Conservation (phyloP, 78 protist species). For the Diacronema lutheri region DNA sequence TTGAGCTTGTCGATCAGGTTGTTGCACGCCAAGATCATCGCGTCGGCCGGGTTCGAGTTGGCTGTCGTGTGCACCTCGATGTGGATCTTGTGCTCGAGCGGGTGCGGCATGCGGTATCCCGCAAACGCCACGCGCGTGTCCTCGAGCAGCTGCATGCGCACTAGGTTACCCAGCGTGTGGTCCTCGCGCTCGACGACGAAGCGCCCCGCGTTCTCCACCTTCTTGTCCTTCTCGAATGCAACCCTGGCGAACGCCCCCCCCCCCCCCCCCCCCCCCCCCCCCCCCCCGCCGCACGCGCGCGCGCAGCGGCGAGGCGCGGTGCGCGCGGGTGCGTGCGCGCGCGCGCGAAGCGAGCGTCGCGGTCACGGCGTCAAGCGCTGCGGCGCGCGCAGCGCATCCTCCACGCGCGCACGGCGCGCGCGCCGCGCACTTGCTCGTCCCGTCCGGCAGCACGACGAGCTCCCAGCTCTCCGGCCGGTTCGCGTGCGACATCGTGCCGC, state of each 20-base stretch:
- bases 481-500: background rate
- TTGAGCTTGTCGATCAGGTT: too few species aligned
- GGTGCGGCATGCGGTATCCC: conserved; percentile 79
- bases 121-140: conserved; percentile 61
- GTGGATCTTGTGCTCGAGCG: conserved; percentile 60
- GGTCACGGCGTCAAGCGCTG: too few species aligned
- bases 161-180: conserved; percentile 75
- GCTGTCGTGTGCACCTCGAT: conserved; percentile 45
- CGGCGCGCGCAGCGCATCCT: too few species aligned
- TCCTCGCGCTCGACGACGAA: conserved; percentile 69
- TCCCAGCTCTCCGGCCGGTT: background rate
- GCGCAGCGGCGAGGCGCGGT: too few species aligned
- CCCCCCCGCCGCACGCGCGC: too few species aligned
- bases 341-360: background rate
- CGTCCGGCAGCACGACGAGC: background rate
- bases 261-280: background rate
- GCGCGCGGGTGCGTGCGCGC: background rate
- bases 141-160: conserved; percentile 74
- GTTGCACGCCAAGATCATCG: too few species aligned
- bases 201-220: conserved; percentile 52
- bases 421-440: background rate
- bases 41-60: background rate
- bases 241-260: conserved; percentile 31
- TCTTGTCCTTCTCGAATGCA: conserved; percentile 52
- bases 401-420: too few species aligned